Conservation (phyloP, 2,329 filamentous ascomycete genomes). For the Colletotrichum sp. region DNA sequence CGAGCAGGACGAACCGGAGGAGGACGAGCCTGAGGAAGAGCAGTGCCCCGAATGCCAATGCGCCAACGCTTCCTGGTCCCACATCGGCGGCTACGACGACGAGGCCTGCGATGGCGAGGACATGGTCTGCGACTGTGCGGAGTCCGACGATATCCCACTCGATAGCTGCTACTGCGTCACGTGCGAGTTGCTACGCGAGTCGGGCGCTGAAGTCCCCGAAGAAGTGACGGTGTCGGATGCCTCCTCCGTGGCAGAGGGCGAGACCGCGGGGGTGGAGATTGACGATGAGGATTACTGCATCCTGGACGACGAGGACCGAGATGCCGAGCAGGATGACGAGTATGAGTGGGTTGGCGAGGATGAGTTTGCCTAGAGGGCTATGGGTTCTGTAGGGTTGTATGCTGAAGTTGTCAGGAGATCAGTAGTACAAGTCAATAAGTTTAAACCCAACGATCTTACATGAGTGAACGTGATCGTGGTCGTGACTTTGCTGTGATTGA, state of each 20-base stretch:
- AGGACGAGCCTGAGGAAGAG: not conserved
- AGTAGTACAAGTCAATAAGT: not conserved
- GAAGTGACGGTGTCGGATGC: not conserved
- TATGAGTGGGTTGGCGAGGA: not conserved
- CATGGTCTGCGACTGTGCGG: not conserved
- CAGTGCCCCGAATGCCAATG: not conserved
- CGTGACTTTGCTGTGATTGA: not conserved
- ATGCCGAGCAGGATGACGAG: not conserved
- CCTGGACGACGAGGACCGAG: not conserved
- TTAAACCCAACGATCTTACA: not conserved
- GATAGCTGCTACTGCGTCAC: not conserved
- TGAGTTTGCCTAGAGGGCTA: not conserved
- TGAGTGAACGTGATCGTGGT: not conserved
- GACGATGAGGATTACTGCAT: not conserved
- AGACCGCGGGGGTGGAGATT: not conserved
- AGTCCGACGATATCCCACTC: not conserved
- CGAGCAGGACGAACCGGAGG: not conserved
- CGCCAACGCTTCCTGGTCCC: not conserved
- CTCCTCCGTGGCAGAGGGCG: not conserved
- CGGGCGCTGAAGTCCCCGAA: not conserved
- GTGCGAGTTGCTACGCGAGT: not conserved
- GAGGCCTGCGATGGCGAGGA: not conserved
- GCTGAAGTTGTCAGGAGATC: not conserved
- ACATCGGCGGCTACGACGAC: not conserved
- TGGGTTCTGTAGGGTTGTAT: not conserved